Base-by-base conservation (phyloP, 23 red algal species). In the Gracilaria caudata region DNA sequence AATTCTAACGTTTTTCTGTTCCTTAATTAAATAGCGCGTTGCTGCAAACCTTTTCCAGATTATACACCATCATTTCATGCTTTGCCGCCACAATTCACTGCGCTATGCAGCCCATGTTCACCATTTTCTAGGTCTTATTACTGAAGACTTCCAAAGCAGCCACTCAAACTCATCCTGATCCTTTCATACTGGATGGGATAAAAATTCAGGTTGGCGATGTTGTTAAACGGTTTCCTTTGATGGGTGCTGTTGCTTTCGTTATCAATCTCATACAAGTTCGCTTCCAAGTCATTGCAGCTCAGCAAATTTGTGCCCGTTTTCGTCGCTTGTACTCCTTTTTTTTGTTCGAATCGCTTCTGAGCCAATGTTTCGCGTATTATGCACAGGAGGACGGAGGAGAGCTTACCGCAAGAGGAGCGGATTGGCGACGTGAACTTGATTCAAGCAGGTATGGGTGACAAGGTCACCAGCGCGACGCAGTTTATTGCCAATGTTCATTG, bases 61-160 rank as follows among this genome's bases (percentile, higher is more conserved):
- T 71, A 16, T 72, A 78, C 23, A 90, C 90, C 6, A 30, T 64
- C 51, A 44, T 95, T 49, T 73, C 83, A 30, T 83, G 55, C 32
- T 54, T 82, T 16, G 58, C 51, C 32, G 92, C 86, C 29, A 20
- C 40, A 1, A 81, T 86, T 70, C 92, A 98, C n/a, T 92, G 96
- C 17, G 82, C 92, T 0, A 51, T 91, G 30, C 70, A 95, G 56
- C 96, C 96, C 19, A 37, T 88, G 7, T 98, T 95, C 71, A 90
- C 96, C 11, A 93, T 98, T 64, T 64, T 98, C 95, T 98, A 73
- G 96, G 96, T 40, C 55, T 76, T 57, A 90, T 95, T 55, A 92
- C 95, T 30, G 80, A 93, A 29, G 77, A 80, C 5, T 92, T 94
- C 54, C 40, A 49, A 7, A 54, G 35, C 65, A 34, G 40, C 13